Evolutionary conservation across 164 flowering plant genomes (phyloP).

Genomic region (Macadamia tetraphylla): DNA sequence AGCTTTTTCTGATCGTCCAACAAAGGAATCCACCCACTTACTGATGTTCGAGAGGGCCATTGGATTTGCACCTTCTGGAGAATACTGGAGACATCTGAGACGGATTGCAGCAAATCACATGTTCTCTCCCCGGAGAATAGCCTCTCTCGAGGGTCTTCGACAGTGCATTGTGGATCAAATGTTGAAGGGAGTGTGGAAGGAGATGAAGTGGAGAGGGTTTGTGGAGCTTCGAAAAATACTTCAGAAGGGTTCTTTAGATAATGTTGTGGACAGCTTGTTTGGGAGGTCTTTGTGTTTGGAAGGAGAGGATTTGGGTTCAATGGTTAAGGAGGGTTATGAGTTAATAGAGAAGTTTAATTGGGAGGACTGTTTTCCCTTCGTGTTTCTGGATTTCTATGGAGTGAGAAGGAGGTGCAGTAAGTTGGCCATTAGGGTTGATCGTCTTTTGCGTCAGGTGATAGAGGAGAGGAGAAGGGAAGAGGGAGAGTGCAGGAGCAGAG

Average conservation of each 20-base stretch:
- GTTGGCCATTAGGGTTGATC: slow-evolving; percentile 43
- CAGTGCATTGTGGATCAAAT: slow-evolving; percentile 26
- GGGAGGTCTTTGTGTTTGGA: slow-evolving; percentile 29
- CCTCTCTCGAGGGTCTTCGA: slow-evolving; percentile 39
- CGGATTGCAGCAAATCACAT: slow-evolving; percentile 52
- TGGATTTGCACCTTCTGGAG: slow-evolving; percentile 79
- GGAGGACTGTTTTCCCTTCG: slow-evolving; percentile 64
- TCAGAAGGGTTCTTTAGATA: slow-evolving; percentile 47
- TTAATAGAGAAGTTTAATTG: slow-evolving; percentile 52
- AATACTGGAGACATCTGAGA: slow-evolving; percentile 67
- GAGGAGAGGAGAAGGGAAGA: slow-evolving; percentile 38
- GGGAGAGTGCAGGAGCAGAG: slow-evolving; percentile 4
- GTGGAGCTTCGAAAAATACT: slow-evolving; percentile 53
- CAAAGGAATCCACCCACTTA: slow-evolving; percentile 53
- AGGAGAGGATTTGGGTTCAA: slow-evolving; percentile 33
- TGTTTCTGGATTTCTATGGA: slow-evolving; percentile 62
- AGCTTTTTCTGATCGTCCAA: slow-evolving; percentile 70
- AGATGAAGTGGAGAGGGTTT: slow-evolving; percentile 39
- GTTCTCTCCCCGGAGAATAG: slow-evolving; percentile 66
- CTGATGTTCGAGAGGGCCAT: slow-evolving; percentile 87
- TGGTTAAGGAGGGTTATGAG: slow-evolving; percentile 85
- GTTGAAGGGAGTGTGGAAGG: slow-evolving; percentile 24
- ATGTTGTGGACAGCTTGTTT: slow-evolving; percentile 67
- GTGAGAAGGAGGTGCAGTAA: slow-evolving; percentile 60
- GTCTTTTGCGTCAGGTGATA: slow-evolving; percentile 41